Conservation (phyloP, 2,329 filamentous ascomycete species). For the Alternaria dauci region DNA sequence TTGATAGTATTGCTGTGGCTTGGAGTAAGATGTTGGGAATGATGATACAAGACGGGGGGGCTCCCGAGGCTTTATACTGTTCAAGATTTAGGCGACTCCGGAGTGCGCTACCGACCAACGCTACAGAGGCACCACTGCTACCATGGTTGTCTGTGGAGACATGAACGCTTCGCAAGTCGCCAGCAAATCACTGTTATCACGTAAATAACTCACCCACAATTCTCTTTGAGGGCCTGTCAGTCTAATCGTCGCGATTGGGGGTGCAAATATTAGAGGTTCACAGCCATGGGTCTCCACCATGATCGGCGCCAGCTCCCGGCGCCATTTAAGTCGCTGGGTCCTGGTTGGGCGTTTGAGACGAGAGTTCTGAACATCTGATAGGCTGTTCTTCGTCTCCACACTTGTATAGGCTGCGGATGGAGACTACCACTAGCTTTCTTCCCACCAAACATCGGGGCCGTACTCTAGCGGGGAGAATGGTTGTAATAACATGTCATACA, state of each 20-base stretch:
- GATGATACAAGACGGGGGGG: background rate
- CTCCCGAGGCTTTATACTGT: background rate
- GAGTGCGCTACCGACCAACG: background rate
- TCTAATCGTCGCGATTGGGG: background rate
- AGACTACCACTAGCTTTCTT: background rate
- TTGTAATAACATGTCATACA: background rate
- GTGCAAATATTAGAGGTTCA: background rate
- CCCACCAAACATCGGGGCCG: background rate
- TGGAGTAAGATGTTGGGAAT: background rate
- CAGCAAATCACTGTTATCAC: background rate
- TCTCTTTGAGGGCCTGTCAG: background rate
- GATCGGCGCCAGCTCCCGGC: constrained; percentile 3
- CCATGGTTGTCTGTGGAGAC: background rate
- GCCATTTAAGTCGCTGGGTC: background rate
- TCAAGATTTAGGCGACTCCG: constrained; percentile 2
- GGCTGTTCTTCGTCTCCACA: background rate
- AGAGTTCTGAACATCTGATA: background rate
- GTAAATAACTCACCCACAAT: background rate
- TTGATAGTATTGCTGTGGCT: background rate
- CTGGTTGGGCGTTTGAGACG: background rate
- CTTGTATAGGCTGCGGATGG: background rate
- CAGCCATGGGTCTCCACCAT: background rate
- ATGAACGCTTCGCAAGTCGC: background rate
- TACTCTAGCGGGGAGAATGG: background rate
- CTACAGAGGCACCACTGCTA: background rate